Evolutionary conservation across 2,329 filamentous ascomycete genomes (phyloP).

Genomic region (Didymella segeticola): DNA sequence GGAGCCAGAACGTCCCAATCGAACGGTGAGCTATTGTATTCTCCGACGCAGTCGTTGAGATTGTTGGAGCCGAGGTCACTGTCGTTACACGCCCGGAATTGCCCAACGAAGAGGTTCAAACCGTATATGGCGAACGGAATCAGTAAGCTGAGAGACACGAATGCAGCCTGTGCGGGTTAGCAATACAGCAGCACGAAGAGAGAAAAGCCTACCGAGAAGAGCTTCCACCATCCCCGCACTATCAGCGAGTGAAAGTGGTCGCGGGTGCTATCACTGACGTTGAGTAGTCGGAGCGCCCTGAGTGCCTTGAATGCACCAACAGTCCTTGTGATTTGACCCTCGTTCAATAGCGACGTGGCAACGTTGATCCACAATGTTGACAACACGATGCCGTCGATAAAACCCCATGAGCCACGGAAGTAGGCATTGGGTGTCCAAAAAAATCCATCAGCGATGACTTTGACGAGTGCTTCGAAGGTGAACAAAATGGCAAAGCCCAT

Average conservation of each 20-base stretch:
- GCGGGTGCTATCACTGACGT: slow-evolving; percentile 93
- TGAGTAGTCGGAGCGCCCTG: slow-evolving; percentile 86
- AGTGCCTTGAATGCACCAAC: slow-evolving; percentile 97
- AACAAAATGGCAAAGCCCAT: slow-evolving; percentile 88
- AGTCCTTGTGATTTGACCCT: slow-evolving; percentile 84
- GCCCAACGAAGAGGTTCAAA: slow-evolving; percentile 87
- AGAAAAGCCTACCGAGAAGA: slow-evolving; percentile 71
- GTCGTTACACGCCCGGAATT: slow-evolving; percentile 83
- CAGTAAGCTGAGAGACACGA: slow-evolving; percentile 91
- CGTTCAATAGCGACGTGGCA: slow-evolving; percentile 77
- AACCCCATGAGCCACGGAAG: slow-evolving; percentile 93
- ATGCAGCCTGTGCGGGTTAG: slow-evolving; percentile 67
- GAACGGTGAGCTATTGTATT: slow-evolving; percentile 78
- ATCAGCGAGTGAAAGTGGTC: slow-evolving; percentile 98
- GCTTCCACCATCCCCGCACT: slow-evolving; percentile 91
- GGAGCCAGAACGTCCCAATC: slow-evolving; percentile 87
- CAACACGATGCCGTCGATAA: slow-evolving; percentile 91
- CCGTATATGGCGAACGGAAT: slow-evolving; percentile 98
- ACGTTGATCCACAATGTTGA: slow-evolving; percentile 97
- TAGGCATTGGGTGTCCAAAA: slow-evolving; percentile 98
- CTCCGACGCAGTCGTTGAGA: slow-evolving; percentile 80
- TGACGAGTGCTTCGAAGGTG: slow-evolving; percentile 84
- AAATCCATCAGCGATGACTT: slow-evolving; percentile 92
- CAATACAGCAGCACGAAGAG: background rate
- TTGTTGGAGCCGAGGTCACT: slow-evolving; percentile 61